A percentile compares a stretch with the other conserved stretches of the same genome.
phyloP scores from a whole-genome alignment of 805 yeast genomes.

The Kodamaea laetipori region DNA sequence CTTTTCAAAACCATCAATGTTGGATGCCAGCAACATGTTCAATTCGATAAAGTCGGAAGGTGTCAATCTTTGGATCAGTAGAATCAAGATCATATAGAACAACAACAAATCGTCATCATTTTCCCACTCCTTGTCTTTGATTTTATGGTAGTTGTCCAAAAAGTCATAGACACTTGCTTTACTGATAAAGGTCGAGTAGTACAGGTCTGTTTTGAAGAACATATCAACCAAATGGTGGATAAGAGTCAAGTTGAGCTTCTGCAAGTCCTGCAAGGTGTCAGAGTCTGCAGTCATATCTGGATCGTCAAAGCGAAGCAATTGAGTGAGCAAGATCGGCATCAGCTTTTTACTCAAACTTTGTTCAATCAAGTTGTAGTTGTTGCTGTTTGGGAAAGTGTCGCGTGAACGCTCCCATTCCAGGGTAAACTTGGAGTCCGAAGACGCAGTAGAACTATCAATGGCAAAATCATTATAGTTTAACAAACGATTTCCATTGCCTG shows the following conservation, averaged over 20 bases:
- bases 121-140: conserved; percentile 44
- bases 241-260: conserved; percentile 31
- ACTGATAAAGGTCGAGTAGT: conserved; percentile 44
- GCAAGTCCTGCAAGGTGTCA: conserved; percentile 18
- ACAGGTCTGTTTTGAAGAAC: conserved; percentile 43
- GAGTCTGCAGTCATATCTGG: conserved; percentile 22
- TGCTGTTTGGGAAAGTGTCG: neutral
- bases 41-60: conserved; percentile 30
- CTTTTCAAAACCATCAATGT: conserved; percentile 23
- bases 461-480: conserved; percentile 7
- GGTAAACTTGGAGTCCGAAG: conserved; percentile 15
- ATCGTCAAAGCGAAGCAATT: conserved; percentile 18
- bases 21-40: conserved; percentile 19
- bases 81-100: conserved; percentile 45
- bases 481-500: neutral
- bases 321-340: conserved; percentile 30
- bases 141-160: conserved; percentile 34
- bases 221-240: conserved; percentile 39
- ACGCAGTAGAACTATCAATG: conserved; percentile 12
- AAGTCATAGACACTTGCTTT: conserved; percentile 36
- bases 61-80: conserved; percentile 39
- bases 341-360: conserved; percentile 32
- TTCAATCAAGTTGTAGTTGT: conserved; percentile 16
- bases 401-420: conserved; percentile 13
- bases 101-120: conserved; percentile 51